These are phyloP conservation scores for Emergomyces africanus DNA, from an alignment of 2,329 filamentous ascomycete species.

Conservation along the genomic window DNA sequence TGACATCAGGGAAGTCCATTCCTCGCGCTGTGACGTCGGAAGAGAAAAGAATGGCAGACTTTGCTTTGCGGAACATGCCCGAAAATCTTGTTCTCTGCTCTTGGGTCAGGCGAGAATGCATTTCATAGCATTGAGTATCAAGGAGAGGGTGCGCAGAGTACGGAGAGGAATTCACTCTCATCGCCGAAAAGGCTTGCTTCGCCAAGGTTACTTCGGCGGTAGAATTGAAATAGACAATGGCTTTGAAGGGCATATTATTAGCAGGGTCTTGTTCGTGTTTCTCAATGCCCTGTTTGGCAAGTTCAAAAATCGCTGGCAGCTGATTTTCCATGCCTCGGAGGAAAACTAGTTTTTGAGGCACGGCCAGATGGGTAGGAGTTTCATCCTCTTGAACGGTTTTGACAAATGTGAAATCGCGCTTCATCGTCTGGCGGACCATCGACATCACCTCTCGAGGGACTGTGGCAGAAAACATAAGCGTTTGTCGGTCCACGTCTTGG, in stretches of 20 bases:
- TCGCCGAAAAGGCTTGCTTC: conserved; percentile 41
- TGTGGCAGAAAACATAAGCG: conserved; percentile 90
- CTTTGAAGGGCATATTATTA: conserved; percentile 63
- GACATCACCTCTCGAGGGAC: conserved; percentile 71
- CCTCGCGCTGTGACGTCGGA: conserved; percentile 71
- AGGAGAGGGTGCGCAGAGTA: conserved; percentile 20
- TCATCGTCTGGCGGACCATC: conserved; percentile 66
- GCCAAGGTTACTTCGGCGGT: conserved; percentile 59
- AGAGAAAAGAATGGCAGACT: conserved; percentile 56
- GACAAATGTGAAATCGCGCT: conserved; percentile 74
- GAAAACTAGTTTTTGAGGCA: conserved; percentile 65
- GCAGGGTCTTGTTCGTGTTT: conserved; percentile 24
- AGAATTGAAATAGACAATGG: conserved; percentile 83
- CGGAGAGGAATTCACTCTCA: conserved; percentile 10
- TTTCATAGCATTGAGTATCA: conserved; percentile 38
- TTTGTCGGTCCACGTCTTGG: conserved; percentile 59
- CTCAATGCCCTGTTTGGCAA: conserved; percentile 50
- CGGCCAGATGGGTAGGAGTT: conserved; percentile 66
- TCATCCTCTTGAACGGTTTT: conserved; percentile 79
- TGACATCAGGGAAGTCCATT: conserved; percentile 72
- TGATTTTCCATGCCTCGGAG: conserved; percentile 60
- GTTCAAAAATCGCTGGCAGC: conserved; percentile 64
- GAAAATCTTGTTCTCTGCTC: conserved; percentile 54
- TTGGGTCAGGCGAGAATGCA: conserved; percentile 72
- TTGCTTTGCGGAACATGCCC: conserved; percentile 55